These are phyloP conservation scores for Skeletonema potamos DNA, from an alignment of 108 stramenopile species.

Conservation along the genomic window DNA sequence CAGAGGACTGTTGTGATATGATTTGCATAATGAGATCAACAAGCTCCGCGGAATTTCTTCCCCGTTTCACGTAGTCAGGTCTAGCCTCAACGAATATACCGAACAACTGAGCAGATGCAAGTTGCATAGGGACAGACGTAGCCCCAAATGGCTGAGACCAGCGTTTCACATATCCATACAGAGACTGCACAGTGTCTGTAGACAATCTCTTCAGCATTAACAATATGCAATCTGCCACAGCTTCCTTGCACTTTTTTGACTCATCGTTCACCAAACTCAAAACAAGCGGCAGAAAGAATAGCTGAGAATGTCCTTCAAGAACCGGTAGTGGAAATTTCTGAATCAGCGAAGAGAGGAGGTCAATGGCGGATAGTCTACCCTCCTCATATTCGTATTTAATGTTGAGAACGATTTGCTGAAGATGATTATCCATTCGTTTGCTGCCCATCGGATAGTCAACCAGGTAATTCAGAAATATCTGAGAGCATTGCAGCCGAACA, in stretches of 20 bases:
- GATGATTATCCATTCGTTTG: conserved; percentile 66
- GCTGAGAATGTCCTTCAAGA: conserved; percentile 64
- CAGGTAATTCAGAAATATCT: conserved; percentile 78
- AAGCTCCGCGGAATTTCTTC: conserved; percentile 32
- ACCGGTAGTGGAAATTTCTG: conserved; percentile 69
- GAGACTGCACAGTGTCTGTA: conserved; percentile 53
- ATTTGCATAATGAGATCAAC: conserved; percentile 31
- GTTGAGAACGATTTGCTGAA: conserved; percentile 84
- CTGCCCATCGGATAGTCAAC: conserved; percentile 88
- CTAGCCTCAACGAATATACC: conserved; percentile 73
- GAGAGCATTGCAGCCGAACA: conserved; percentile 72
- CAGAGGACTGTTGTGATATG: conserved; percentile 9
- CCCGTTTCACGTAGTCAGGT: conserved; percentile 59
- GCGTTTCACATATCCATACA: conserved; percentile 64
- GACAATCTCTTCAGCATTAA: conserved; percentile 61
- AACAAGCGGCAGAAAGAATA: conserved; percentile 85
- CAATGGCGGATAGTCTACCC: conserved; percentile 79
- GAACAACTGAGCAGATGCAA: conserved; percentile 72
- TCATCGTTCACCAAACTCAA: conserved; percentile 90
- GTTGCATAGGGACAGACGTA: conserved; percentile 45
- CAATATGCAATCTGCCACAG: conserved; percentile 54
- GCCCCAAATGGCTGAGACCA: conserved; percentile 61
- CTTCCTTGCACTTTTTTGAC: conserved; percentile 77
- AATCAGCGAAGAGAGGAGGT: conserved; percentile 54
- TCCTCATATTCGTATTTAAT: conserved; percentile 89